These are phyloP conservation scores for Cladobotryum protrusum DNA, from an alignment of 2,329 filamentous ascomycete genomes.

Conservation along the genomic window DNA sequence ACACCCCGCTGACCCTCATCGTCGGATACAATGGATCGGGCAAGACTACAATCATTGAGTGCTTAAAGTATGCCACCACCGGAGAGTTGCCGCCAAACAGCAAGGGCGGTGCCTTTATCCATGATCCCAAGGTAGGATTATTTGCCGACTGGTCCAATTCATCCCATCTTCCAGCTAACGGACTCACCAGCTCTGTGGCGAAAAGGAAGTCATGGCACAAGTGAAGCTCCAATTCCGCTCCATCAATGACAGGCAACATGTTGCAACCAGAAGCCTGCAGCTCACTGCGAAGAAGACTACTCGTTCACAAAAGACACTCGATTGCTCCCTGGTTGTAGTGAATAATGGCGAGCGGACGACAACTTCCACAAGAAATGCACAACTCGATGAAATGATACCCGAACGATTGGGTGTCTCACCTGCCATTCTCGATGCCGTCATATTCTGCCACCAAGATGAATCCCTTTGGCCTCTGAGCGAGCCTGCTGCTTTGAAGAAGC, in stretches of 20 bases:
- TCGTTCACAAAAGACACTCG: conserved; percentile 74
- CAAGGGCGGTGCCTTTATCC: conserved; percentile 86
- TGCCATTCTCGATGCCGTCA: conserved; percentile 87
- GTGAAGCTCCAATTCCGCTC: conserved; percentile 84
- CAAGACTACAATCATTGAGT: conserved; percentile 98
- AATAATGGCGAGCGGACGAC: conserved; percentile 74
- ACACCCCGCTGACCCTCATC: conserved; percentile 87
- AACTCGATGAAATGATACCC: conserved; percentile 79
- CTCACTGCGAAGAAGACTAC: conserved; percentile 78
- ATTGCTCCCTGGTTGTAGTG: conserved; percentile 68
- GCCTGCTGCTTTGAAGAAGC: conserved; percentile 77
- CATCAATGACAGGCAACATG: conserved; percentile 71
- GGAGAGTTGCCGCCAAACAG: conserved; percentile 90
- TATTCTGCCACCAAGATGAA: conserved; percentile 98
- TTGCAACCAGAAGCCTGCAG: conserved; percentile 77
- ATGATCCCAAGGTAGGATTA: conserved; percentile 73
- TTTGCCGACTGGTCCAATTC: neutral
- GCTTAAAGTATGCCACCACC: conserved; percentile 95
- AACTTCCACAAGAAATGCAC: conserved; percentile 72
- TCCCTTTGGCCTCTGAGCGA: conserved; percentile 96
- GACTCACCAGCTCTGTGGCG: conserved; percentile 58
- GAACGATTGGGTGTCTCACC: conserved; percentile 82
- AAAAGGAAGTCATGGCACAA: conserved; percentile 84
- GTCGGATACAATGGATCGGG: conserved; percentile 97
- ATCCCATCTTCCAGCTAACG: neutral